Base-by-base conservation (phyloP, 768 basidiomycete species). In the Mrakia frigida region DNA sequence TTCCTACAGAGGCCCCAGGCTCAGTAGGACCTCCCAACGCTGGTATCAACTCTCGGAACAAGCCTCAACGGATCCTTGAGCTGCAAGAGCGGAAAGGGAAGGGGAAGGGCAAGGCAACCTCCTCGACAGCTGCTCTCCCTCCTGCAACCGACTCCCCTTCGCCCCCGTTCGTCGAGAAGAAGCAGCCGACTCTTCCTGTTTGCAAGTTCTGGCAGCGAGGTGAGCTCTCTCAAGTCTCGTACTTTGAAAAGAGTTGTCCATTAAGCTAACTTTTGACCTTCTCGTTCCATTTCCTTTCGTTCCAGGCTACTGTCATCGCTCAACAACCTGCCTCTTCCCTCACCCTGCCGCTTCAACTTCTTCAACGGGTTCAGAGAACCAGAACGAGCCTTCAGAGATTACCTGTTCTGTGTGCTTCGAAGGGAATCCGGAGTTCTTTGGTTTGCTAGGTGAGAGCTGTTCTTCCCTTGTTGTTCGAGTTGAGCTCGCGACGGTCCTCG, bases 241-340 rank as follows among this genome's bases (percentile, higher is more conserved):
- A 31, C 21, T 33, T 6, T 31, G 1, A 33, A 7, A 2, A 35
- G 37, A 18, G 3, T 1, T 37, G 5, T 11, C 21, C 37, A 10
- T 14, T 16, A 25, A 25, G 9, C 25, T 39, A 6, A 25, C 37
- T 4, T 65, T 11, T 33, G 31, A 16, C 18, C 39, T 39, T 2
- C 0, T 14, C 18, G 10, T 35, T 41, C 23, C 25, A 23, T 2
- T 46, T 25, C 23, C 33, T 67, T 74, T 21, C 16, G 4, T 18
- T 50, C 46, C 69, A 91, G 92, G 92, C 0, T 91, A 87, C 82
- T 93, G 92, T 81, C 88, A 86, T 78, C 85, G 87, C 43, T 91
- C 90, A 18, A 88, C 88, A 63, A 82, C 84, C 46, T 93, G 92
- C 81, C 92, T 92, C 92, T 93, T 92, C 83, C 82, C 84, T 43